Evolutionary conservation across 2,329 filamentous ascomycete genomes (phyloP).

Genomic region (Didymosphaeria variabile): DNA sequence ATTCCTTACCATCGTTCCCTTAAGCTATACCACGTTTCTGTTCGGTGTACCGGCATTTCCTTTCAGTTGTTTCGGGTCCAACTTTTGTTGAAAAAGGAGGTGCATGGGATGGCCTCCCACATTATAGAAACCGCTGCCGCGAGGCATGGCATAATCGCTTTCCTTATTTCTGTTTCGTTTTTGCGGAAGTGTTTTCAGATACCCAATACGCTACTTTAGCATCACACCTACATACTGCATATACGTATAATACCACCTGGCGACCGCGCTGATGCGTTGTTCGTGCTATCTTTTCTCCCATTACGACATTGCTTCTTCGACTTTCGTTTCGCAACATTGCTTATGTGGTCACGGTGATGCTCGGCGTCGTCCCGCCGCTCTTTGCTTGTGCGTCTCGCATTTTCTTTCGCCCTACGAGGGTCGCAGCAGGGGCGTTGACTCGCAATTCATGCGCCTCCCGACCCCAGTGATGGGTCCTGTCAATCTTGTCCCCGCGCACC

Average conservation of each 20-base stretch:
- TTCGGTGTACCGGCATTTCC: conserved; percentile 1
- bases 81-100: not conserved
- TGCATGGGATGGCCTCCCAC: not conserved
- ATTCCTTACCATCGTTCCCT: conserved; percentile 1
- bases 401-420: not conserved
- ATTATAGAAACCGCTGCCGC: conserved; percentile 8
- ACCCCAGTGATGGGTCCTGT: not conserved
- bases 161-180: not conserved
- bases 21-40: not conserved
- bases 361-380: no score
- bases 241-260: not conserved
- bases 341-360: no score
- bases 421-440: not conserved
- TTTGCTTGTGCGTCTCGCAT: not conserved
- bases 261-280: not conserved
- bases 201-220: conserved; percentile 5
- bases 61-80: not conserved
- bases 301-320: not conserved
- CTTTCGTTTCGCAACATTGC: no score
- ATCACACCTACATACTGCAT: not conserved
- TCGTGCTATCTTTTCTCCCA: not conserved
- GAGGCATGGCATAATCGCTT: conserved; percentile 12
- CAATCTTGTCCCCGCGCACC: not conserved
- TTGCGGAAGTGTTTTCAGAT: conserved; percentile 3
- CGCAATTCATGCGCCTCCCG: not conserved